Evolutionary conservation across 768 basidiomycete species (phyloP).

Genomic region (Panus rudis): DNA sequence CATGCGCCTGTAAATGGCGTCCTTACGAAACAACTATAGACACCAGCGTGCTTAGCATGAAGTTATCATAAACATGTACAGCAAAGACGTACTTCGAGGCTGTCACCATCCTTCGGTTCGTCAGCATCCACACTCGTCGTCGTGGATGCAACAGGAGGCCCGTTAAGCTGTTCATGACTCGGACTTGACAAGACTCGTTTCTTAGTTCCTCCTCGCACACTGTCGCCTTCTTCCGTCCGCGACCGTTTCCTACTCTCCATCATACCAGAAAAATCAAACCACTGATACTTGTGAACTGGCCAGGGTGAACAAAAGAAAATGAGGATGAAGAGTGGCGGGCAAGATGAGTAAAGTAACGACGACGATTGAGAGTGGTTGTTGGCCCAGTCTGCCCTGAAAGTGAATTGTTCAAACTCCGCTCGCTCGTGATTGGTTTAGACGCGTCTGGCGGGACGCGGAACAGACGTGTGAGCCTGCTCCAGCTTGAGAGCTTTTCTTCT

Average conservation of each 20-base stretch:
- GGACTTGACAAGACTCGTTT: slow-evolving; percentile 16
- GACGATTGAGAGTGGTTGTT: too few relatives aligned
- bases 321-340: too few relatives aligned
- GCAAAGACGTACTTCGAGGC: slow-evolving; percentile 18
- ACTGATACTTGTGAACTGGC: too few relatives aligned
- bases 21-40: slow-evolving; percentile 22
- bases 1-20: slow-evolving; percentile 26
- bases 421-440: too few relatives aligned
- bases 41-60: background rate
- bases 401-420: too few relatives aligned
- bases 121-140: slow-evolving; percentile 12
- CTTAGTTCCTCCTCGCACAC: slow-evolving; percentile 17
- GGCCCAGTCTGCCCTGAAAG: too few relatives aligned
- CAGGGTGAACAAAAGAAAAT: too few relatives aligned
- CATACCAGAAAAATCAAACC: too few relatives aligned
- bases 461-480: too few relatives aligned
- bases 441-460: too few relatives aligned
- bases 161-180: slow-evolving; percentile 20
- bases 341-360: too few relatives aligned
- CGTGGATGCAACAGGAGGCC: slow-evolving; percentile 5
- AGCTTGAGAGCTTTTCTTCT: too few relatives aligned
- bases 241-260: slow-evolving; percentile 24
- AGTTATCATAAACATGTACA: background rate
- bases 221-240: slow-evolving; percentile 19
- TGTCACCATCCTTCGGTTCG: slow-evolving; percentile 23